These are phyloP conservation scores for Truncatella angustata DNA, from an alignment of 2,329 filamentous ascomycete species.

Conservation along the genomic window DNA sequence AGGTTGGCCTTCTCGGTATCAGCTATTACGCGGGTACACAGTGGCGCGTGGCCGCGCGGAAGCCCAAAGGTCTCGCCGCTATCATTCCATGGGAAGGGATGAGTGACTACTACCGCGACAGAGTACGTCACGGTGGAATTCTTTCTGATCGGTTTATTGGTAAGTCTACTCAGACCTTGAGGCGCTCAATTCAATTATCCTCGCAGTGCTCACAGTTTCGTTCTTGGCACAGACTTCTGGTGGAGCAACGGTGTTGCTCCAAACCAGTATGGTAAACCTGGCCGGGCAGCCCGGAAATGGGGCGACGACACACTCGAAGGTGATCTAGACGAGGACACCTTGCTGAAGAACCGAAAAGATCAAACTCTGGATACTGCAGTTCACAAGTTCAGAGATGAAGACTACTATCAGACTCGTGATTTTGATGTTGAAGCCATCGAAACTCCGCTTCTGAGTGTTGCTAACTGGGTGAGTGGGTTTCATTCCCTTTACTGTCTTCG, in stretches of 20 bases:
- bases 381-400: slow-evolving; percentile 59
- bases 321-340: slow-evolving; percentile 50
- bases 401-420: slow-evolving; percentile 64
- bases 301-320: slow-evolving; percentile 63
- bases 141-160: slow-evolving; percentile 56
- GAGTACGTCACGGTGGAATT: slow-evolving; percentile 61
- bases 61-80: slow-evolving; percentile 43
- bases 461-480: slow-evolving; percentile 70
- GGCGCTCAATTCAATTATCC: too few species aligned
- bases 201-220: too few species aligned
- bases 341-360: slow-evolving; percentile 46
- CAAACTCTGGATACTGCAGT: slow-evolving; percentile 44
- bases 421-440: slow-evolving; percentile 64
- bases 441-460: slow-evolving; percentile 65
- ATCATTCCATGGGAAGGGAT: slow-evolving; percentile 54
- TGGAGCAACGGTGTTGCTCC: slow-evolving; percentile 65
- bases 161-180: background rate
- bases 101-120: slow-evolving; percentile 54
- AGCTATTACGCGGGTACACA: slow-evolving; percentile 48
- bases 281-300: slow-evolving; percentile 29
- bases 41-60: slow-evolving; percentile 47
- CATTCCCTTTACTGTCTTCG: too few species aligned
- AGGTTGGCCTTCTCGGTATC: slow-evolving; percentile 47
- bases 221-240: too few species aligned
- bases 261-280: slow-evolving; percentile 63